Evolutionary conservation across 148 eudicot genomes (phyloP).

Genomic region (Silene uniflora): DNA sequence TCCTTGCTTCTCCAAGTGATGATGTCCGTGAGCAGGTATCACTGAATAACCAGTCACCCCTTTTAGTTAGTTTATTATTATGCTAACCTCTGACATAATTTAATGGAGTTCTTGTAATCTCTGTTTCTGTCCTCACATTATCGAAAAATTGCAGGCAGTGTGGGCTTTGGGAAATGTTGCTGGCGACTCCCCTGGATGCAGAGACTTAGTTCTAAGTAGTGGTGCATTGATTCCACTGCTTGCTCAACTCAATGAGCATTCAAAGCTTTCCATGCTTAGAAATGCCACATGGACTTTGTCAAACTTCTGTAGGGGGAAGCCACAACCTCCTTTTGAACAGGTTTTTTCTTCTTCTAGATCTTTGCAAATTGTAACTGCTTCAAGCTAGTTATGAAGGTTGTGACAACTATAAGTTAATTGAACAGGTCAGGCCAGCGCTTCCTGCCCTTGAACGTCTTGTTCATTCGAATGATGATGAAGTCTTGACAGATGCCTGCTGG

Average conservation of each 20-base stretch:
- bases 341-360: conserved; percentile 25
- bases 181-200: conserved; percentile 78
- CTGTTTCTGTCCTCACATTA: background rate
- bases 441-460: conserved; percentile 72
- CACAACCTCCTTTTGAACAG: conserved; percentile 79
- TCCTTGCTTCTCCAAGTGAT: conserved; percentile 77
- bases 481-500: conserved; percentile 89
- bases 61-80: background rate
- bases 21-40: conserved; percentile 83
- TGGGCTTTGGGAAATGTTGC: conserved; percentile 88
- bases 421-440: conserved; percentile 68
- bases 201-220: conserved; percentile 66
- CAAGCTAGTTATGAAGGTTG: background rate
- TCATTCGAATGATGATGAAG: conserved; percentile 80
- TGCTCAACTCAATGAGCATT: conserved; percentile 61
- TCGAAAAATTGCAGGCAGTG: conserved; percentile 49
- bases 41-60: background rate
- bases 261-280: conserved; percentile 82
- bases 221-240: conserved; percentile 65
- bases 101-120: background rate
- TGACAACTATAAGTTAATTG: conserved; percentile 6
- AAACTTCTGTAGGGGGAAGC: conserved; percentile 79
- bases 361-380: background rate
- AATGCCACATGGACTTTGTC: conserved; percentile 88
- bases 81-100: background rate